Conservation (phyloP, 768 basidiomycete species). For the Hericium erinaceus region DNA sequence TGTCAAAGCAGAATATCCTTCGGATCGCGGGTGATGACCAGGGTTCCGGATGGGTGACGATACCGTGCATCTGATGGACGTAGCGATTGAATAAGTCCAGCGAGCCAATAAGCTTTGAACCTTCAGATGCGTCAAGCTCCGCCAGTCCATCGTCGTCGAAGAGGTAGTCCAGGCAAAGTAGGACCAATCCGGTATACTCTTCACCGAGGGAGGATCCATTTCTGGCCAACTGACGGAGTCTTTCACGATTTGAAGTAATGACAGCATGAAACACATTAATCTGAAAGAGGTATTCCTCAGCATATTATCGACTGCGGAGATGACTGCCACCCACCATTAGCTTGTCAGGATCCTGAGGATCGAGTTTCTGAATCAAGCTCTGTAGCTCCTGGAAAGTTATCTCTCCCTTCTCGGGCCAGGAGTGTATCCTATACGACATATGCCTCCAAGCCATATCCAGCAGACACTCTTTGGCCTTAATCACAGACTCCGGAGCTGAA, state of each 20-base stretch:
- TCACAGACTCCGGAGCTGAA: neutral
- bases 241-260: neutral
- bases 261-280: neutral
- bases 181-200: neutral
- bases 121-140: neutral
- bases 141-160: neutral
- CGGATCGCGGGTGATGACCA: neutral
- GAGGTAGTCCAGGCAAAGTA: neutral
- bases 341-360: neutral
- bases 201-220: neutral
- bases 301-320: neutral
- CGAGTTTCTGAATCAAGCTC: neutral
- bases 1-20: neutral
- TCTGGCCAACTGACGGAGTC: neutral
- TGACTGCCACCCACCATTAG: neutral
- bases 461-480: neutral
- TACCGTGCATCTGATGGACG: neutral
- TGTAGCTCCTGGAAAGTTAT: neutral
- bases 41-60: neutral
- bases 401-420: neutral
- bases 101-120: neutral
- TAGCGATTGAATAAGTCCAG: neutral
- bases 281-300: neutral
- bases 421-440: neutral
- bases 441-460: neutral